Evolutionary conservation across 108 stramenopile genomes (phyloP).

Genomic region (Chaetoceros tenuissimus): DNA sequence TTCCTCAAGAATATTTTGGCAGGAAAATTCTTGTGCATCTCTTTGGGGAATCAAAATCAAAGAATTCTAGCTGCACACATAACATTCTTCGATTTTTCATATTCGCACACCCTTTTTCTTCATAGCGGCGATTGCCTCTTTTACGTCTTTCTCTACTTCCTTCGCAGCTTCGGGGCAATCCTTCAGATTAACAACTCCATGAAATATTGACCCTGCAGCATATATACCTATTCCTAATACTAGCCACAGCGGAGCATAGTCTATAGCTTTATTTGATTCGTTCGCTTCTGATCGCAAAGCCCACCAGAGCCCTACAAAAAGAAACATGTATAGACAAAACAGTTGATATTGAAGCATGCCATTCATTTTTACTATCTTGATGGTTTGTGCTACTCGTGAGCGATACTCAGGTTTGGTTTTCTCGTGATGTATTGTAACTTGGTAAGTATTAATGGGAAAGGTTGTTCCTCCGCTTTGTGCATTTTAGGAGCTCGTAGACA

Average conservation of each 20-base stretch:
- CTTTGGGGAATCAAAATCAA: too few species aligned
- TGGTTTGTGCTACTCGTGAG: too few species aligned
- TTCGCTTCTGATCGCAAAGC: neutral
- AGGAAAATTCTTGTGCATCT: too few species aligned
- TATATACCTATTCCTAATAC: constrained; percentile 46
- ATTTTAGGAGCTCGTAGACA: too few species aligned
- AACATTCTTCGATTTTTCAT: constrained; percentile 26
- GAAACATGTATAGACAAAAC: neutral
- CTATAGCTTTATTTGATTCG: constrained; percentile 12
- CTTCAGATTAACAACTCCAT: constrained; percentile 42
- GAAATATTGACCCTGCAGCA: constrained; percentile 41
- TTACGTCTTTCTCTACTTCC: constrained; percentile 53
- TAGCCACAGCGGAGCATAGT: constrained; percentile 57
- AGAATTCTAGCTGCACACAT: too few species aligned
- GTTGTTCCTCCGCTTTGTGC: too few species aligned
- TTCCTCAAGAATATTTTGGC: too few species aligned
- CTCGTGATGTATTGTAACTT: too few species aligned
- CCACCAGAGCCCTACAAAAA: neutral
- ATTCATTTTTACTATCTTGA: neutral
- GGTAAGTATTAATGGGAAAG: too few species aligned
- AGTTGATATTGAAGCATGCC: neutral
- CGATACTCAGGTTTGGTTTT: too few species aligned
- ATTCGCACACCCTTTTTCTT: constrained; percentile 46
- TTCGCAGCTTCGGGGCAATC: constrained; percentile 56
- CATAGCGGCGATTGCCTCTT: constrained; percentile 54